These are phyloP conservation scores for Ogataea ramenticola DNA, from an alignment of 805 yeast species.

Conservation along the genomic window DNA sequence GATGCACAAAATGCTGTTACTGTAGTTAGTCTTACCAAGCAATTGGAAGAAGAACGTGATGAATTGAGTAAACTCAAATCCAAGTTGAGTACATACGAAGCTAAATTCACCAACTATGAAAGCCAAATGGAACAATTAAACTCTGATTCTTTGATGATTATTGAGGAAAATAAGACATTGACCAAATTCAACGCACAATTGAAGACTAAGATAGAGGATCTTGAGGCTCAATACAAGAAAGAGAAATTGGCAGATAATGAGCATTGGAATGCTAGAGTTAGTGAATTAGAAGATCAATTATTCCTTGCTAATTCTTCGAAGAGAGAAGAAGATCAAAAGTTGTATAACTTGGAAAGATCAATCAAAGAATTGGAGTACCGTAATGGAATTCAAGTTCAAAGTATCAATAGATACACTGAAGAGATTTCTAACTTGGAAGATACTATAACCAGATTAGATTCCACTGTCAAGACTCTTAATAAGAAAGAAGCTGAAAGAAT, in stretches of 20 bases:
- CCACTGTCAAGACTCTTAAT: constrained; percentile 34
- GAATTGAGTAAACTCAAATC: constrained; percentile 24
- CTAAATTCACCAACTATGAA: constrained; percentile 17
- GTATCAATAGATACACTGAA: constrained; percentile 45
- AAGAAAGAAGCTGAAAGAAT: constrained; percentile 37
- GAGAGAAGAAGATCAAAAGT: constrained; percentile 44
- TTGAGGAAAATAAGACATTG: constrained; percentile 63
- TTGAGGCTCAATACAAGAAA: constrained; percentile 43
- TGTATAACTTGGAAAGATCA: constrained; percentile 42
- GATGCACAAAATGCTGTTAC: constrained; percentile 24
- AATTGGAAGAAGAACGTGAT: constrained; percentile 27
- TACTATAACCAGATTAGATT: constrained; percentile 39
- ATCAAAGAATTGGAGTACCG: constrained; percentile 47
- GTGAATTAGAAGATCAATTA: constrained; percentile 43
- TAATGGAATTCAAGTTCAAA: constrained; percentile 42
- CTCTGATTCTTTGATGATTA: constrained; percentile 46
- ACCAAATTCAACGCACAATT: constrained; percentile 49
- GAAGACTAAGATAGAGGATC: constrained; percentile 33
- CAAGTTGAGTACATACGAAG: constrained; percentile 19
- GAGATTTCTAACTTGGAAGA: constrained; percentile 52
- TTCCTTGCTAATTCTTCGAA: constrained; percentile 39
- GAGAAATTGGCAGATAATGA: constrained; percentile 43
- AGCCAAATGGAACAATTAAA: constrained; percentile 30
- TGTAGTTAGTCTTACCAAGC: constrained; percentile 24
- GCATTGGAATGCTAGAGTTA: constrained; percentile 54